phyloP scores from a whole-genome alignment of 306 rosid species.

The Fragaria ananassa region DNA sequence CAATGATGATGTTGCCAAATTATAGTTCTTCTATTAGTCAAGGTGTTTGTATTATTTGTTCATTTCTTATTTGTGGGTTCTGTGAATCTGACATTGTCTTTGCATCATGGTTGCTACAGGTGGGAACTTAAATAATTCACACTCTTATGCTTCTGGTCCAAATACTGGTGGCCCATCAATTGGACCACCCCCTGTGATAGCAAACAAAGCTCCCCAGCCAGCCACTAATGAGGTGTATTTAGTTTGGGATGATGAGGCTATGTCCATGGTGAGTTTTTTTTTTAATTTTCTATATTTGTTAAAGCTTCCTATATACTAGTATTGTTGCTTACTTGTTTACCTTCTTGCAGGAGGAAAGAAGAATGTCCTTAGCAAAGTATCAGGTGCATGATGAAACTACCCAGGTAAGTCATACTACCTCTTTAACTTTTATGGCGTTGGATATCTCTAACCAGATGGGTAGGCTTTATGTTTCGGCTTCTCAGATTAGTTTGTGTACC shows the following conservation, averaged over 20 bases:
- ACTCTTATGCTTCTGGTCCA: conserved; percentile 97
- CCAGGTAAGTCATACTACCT: conserved; percentile 99
- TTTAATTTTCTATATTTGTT: not conserved
- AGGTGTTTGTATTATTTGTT: not conserved
- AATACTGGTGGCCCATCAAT: conserved; percentile 98
- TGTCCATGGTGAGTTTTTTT: conserved; percentile 83
- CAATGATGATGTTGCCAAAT: not conserved
- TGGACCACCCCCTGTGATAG: conserved; percentile 97
- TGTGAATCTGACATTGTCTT: conserved; percentile 17
- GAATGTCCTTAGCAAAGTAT: conserved; percentile 83
- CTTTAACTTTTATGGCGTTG: conserved; percentile 52
- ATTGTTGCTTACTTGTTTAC: conserved; percentile 20
- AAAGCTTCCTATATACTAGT: conserved; percentile 4
- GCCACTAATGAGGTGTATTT: conserved; percentile 90
- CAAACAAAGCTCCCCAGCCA: conserved; percentile 86
- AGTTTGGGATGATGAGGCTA: conserved; percentile 99
- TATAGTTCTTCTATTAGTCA: not conserved
- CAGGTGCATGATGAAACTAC: conserved; percentile 99
- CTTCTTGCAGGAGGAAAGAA: conserved; percentile 89
- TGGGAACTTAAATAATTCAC: conserved; percentile 57
- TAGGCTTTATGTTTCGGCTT: conserved; percentile 63
- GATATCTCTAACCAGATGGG: conserved; percentile 73
- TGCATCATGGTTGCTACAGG: conserved; percentile 41
- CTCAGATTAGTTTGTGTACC: conserved; percentile 33
- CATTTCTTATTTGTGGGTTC: conserved; percentile 6